A percentile compares a stretch with the other conserved stretches of the same genome.
Evolutionary conservation across 345 rosid species (phyloP).

Genomic region (Lepidium aucheri): DNA sequence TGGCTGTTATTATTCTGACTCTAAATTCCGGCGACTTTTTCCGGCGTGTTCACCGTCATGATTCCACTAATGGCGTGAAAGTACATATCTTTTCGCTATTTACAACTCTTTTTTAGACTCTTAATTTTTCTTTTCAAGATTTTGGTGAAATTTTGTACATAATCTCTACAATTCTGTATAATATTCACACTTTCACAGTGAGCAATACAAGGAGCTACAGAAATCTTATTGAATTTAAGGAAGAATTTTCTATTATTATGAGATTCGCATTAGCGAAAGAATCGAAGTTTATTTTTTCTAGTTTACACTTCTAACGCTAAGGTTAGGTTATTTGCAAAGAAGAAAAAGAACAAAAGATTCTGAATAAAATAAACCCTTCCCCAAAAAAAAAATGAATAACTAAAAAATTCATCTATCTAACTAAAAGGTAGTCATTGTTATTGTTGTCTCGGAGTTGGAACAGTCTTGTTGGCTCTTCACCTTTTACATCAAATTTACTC

Average conservation of each 20-base stretch:
- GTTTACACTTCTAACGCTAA: constrained; percentile 25
- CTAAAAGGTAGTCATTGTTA: constrained; percentile 9
- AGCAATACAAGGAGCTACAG: neutral
- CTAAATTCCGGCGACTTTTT: neutral
- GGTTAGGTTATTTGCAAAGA: constrained; percentile 9
- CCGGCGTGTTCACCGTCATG: neutral
- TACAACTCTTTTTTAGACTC: too few relatives aligned
- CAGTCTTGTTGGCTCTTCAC: constrained; percentile 12
- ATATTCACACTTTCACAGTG: too few relatives aligned
- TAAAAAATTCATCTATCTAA: constrained; percentile 11
- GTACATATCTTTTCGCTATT: too few relatives aligned
- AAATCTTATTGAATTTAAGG: neutral
- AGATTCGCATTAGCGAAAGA: constrained; percentile 7
- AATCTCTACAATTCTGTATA: too few relatives aligned
- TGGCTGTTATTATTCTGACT: constrained; percentile 15
- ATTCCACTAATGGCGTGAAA: neutral
- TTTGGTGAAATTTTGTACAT: too few relatives aligned
- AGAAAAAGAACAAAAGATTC: neutral
- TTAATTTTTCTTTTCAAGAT: too few relatives aligned
- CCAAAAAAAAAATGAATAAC: neutral
- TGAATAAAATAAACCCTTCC: neutral
- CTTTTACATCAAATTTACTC: constrained; percentile 30
- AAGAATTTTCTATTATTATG: constrained; percentile 5
- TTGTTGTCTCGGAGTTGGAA: neutral
- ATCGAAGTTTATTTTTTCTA: neutral